Evolutionary conservation across 768 basidiomycete genomes (phyloP).

Genomic region (Pholiota conissans): DNA sequence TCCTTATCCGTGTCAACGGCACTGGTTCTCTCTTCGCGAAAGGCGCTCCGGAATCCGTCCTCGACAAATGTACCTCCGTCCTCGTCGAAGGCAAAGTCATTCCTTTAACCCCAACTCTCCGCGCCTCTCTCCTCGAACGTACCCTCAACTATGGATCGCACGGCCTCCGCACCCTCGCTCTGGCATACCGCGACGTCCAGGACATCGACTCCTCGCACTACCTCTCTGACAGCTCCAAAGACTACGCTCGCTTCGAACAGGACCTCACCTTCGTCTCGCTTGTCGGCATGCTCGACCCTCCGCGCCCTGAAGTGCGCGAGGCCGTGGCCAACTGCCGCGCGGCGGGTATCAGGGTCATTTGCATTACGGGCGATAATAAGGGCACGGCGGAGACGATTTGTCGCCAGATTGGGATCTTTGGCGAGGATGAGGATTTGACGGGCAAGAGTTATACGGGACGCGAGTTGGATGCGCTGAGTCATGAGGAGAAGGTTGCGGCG

Average conservation of each 20-base stretch:
- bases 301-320: constrained; percentile 85
- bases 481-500: constrained; percentile 81
- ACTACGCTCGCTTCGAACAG: constrained; percentile 90
- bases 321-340: constrained; percentile 90
- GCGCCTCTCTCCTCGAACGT: constrained; percentile 57
- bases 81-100: constrained; percentile 63
- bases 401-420: constrained; percentile 93
- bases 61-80: constrained; percentile 83
- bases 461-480: constrained; percentile 81
- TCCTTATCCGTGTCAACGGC: constrained; percentile 72
- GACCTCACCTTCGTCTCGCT: constrained; percentile 93
- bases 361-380: constrained; percentile 98
- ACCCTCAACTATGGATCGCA: constrained; percentile 73
- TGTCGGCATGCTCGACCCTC: constrained; percentile 97
- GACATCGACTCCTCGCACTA: constrained; percentile 83
- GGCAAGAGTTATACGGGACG: constrained; percentile 95
- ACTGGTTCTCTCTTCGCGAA: constrained; percentile 87
- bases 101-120: constrained; percentile 65
- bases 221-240: constrained; percentile 70
- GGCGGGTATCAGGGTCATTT: constrained; percentile 94
- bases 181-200: constrained; percentile 81
- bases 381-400: constrained; percentile 98
- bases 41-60: constrained; percentile 93
- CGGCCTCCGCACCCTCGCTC: constrained; percentile 88
- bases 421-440: constrained; percentile 80